Percentiles rank a stretch among this genome's conserved stretches.
phyloP scores from a whole-genome alignment of 2,329 filamentous ascomycete species.

The Bertia moriformis region DNA sequence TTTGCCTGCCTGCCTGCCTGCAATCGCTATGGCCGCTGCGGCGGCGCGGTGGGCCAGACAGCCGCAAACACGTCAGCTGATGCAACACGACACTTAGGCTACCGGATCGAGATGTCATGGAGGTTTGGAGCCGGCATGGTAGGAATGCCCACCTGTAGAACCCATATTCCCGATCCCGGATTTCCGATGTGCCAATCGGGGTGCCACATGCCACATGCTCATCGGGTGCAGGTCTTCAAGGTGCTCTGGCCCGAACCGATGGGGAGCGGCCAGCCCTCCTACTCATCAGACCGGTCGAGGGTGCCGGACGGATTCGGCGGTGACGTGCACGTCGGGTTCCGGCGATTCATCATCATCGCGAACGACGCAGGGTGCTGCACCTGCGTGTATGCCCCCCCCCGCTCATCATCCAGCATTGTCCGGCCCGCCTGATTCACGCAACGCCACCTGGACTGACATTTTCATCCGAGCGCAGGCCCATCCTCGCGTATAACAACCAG shows the following conservation, averaged over 20 bases:
- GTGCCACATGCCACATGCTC: no score
- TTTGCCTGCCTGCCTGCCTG: neutral
- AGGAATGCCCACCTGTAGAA: no score
- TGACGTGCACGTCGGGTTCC: constrained; percentile 30
- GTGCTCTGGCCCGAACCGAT: constrained; percentile 36
- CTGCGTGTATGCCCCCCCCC: constrained; percentile 33
- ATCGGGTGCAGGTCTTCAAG: constrained; percentile 36
- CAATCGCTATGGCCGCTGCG: neutral
- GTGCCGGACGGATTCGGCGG: constrained; percentile 18
- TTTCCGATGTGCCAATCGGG: no score
- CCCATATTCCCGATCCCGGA: no score
- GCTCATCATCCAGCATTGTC: neutral
- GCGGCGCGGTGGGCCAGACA: no score
- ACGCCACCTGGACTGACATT: neutral
- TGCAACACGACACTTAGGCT: neutral
- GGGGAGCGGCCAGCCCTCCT: constrained; percentile 14
- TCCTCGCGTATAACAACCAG: constrained; percentile 36
- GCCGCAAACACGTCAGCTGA: no score
- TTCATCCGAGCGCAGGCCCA: constrained; percentile 30
- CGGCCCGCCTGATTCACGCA: constrained; percentile 3
- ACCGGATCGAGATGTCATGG: neutral
- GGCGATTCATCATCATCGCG: constrained; percentile 37
- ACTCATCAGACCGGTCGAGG: constrained; percentile 13
- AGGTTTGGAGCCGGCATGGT: neutral
- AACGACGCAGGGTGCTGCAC: constrained; percentile 35